Percentiles rank a stretch among this genome's conserved stretches.
Conservation (phyloP, 768 basidiomycete species). For the Melanogaster broomeanus region DNA sequence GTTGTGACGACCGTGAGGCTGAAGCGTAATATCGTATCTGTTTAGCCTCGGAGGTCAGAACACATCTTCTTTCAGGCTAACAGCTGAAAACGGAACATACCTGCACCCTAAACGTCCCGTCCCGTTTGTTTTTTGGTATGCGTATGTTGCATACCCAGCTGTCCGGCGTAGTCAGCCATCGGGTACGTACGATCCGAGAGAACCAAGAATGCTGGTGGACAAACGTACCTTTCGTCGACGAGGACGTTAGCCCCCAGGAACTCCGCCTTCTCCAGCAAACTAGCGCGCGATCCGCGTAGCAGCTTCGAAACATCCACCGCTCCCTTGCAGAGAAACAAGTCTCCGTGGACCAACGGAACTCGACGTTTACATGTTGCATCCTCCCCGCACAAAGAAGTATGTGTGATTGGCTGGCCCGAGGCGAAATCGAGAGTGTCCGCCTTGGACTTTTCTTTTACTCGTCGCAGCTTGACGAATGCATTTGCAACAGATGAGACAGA, state of each 20-base stretch:
- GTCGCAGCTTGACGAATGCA: conserved; percentile 54
- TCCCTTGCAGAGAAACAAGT: conserved; percentile 58
- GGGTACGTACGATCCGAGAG: not conserved
- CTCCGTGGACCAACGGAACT: conserved; percentile 36
- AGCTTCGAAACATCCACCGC: conserved; percentile 64
- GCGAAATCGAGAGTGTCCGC: conserved; percentile 33
- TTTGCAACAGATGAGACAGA: conserved; percentile 46
- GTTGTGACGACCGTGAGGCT: conserved; percentile 50
- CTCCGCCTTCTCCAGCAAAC: conserved; percentile 51
- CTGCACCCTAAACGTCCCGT: conserved; percentile 59
- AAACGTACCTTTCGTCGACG: conserved; percentile 68
- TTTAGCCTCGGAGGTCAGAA: not conserved
- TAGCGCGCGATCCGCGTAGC: conserved; percentile 53
- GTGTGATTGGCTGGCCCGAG: conserved; percentile 42
- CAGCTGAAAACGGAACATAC: conserved; percentile 37
- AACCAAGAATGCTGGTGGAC: not conserved
- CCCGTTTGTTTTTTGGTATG: conserved; percentile 48
- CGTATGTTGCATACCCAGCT: conserved; percentile 70
- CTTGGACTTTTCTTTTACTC: conserved; percentile 28
- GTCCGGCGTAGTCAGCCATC: conserved; percentile 5
- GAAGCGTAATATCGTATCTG: conserved; percentile 67
- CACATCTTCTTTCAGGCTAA: not conserved
- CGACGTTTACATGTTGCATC: conserved; percentile 26
- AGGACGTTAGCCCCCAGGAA: conserved; percentile 58
- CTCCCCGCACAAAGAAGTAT: conserved; percentile 33